Evolutionary conservation across 495 filamentous ascomycete species (phyloP), one percentile per base, ranked within the genome.

Genomic region (Melanomma pulvis-pyrius): DNA sequence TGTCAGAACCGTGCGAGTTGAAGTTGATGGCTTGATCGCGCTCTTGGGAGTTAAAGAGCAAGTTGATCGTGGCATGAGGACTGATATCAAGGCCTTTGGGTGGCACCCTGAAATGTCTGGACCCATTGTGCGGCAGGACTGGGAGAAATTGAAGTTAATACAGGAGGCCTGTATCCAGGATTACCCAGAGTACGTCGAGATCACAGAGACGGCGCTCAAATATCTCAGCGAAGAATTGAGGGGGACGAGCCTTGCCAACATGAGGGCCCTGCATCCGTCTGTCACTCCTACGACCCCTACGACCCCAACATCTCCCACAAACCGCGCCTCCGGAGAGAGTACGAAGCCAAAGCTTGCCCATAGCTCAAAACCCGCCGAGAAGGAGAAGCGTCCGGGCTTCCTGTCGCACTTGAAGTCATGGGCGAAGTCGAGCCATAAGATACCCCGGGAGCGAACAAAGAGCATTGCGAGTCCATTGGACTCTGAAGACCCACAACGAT

Each of bases 51-150:
- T 74, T 28, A 65, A 73, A 44, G 74, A 73, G 24, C 56, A 69
- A 22, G 73, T 77, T 19, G 75, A 76, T 49, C 44, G 68, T 1
- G 74, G 63, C 12, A 73, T 77, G 69, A 66, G 67, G 26, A 70
- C 70, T 26, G 75, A 77, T 54, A 74, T 77, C 28, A 65, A 62
- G 21, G 64, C 65, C 7, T 64, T 77, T 46, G 75, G 74, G 4
- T 77, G 75, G 75, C 75, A 77, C 56, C 71, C 73, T 1, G 61
- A 61, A 41, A 36, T 65, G 17, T 54, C 51, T 25, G 60, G 59
- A 1, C 54, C 64, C 0, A 21, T 48, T 3, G 56, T 68, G n/a
- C 22, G 48, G 21, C 12, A 22, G 4, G 75, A 77, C 41, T 60
- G 47, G 54, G 60, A 61, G 30, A 77, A 76, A 56, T 65, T 77